Percentiles rank a stretch among this genome's conserved stretches.
Evolutionary conservation across 192 early-diverging fungal genomes (phyloP).

Genomic region (Umbelopsis isabellina): DNA sequence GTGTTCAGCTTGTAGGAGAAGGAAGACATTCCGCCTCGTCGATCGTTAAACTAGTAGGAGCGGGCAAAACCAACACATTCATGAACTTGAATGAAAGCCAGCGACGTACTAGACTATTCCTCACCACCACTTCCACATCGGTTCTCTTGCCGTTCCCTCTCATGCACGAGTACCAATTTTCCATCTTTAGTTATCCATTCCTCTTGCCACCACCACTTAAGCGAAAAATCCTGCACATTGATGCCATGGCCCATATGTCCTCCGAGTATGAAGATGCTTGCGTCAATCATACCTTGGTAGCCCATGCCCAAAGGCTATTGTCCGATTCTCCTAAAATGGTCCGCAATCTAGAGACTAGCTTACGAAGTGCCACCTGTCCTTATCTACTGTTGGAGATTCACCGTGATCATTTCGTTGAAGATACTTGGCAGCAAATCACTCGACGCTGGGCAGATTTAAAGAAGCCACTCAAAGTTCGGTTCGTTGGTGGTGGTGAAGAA

Average conservation of each 20-base stretch:
- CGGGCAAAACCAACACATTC: slow-evolving; percentile 13
- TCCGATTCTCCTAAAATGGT: slow-evolving; percentile 50
- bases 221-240: slow-evolving; percentile 71
- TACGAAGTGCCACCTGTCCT: slow-evolving; percentile 68
- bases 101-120: slow-evolving; percentile 18
- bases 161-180: slow-evolving; percentile 55
- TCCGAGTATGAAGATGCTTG: slow-evolving; percentile 81
- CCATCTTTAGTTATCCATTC: slow-evolving; percentile 72
- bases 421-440: slow-evolving; percentile 74
- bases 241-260: slow-evolving; percentile 79
- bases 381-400: slow-evolving; percentile 82
- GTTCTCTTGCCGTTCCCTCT: slow-evolving; percentile 28
- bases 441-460: slow-evolving; percentile 68
- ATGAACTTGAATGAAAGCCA: slow-evolving; percentile 26
- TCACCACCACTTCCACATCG: slow-evolving; percentile 23
- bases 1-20: slow-evolving; percentile 48
- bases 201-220: slow-evolving; percentile 71
- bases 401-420: slow-evolving; percentile 69
- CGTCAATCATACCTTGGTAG: slow-evolving; percentile 77
- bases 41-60: not conserved
- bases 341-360: slow-evolving; percentile 55
- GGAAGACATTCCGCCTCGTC: slow-evolving; percentile 23
- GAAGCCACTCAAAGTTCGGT: slow-evolving; percentile 84
- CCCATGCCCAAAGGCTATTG: slow-evolving; percentile 73
- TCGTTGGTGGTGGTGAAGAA: slow-evolving; percentile 88